These are phyloP conservation scores for Boletellus ananiceps DNA, from an alignment of 768 basidiomycete species.

Conservation along the genomic window DNA sequence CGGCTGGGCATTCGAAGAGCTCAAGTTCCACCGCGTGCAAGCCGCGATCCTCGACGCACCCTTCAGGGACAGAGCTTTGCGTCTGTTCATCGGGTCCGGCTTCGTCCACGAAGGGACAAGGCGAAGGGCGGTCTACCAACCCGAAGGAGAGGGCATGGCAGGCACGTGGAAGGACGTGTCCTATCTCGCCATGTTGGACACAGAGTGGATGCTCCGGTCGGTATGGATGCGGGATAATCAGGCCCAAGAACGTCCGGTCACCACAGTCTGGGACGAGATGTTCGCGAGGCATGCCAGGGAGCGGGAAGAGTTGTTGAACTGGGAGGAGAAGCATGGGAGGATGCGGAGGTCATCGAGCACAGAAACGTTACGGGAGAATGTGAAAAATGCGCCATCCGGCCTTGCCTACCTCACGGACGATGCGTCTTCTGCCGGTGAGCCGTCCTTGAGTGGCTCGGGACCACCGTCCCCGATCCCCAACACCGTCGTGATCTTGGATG, in stretches of 20 bases:
- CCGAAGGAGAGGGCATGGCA: slow-evolving; percentile 33
- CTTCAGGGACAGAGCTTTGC: slow-evolving; percentile 39
- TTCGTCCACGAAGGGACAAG: slow-evolving; percentile 63
- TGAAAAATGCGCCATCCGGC: slow-evolving; percentile 4
- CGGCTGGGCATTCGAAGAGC: slow-evolving; percentile 40
- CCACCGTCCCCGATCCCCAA: slow-evolving; percentile 21
- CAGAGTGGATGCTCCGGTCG: slow-evolving; percentile 48
- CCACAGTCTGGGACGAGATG: slow-evolving; percentile 59
- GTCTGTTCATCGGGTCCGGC: slow-evolving; percentile 45
- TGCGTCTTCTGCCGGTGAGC: slow-evolving; percentile 13
- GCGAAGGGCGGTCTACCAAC: slow-evolving; percentile 49
- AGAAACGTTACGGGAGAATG: slow-evolving; percentile 37
- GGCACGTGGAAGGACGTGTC: slow-evolving; percentile 56
- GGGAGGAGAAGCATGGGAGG: slow-evolving; percentile 40
- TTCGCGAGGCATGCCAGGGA: slow-evolving; percentile 54
- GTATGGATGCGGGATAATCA: slow-evolving; percentile 14
- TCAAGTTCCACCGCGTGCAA: slow-evolving; percentile 33
- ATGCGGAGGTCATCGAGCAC: slow-evolving; percentile 35
- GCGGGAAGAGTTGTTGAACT: slow-evolving; percentile 48
- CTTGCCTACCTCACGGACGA: slow-evolving; percentile 16
- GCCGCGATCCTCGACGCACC: slow-evolving; percentile 43
- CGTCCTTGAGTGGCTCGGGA: slow-evolving; percentile 13
- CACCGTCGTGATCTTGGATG: slow-evolving; percentile 11
- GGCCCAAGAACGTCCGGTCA: slow-evolving; percentile 23
- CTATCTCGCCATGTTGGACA: slow-evolving; percentile 56